Evolutionary conservation across 495 filamentous ascomycete genomes (phyloP), one percentile per base, ranked within the genome.

Genomic region (Pseudevernia furfuracea): DNA sequence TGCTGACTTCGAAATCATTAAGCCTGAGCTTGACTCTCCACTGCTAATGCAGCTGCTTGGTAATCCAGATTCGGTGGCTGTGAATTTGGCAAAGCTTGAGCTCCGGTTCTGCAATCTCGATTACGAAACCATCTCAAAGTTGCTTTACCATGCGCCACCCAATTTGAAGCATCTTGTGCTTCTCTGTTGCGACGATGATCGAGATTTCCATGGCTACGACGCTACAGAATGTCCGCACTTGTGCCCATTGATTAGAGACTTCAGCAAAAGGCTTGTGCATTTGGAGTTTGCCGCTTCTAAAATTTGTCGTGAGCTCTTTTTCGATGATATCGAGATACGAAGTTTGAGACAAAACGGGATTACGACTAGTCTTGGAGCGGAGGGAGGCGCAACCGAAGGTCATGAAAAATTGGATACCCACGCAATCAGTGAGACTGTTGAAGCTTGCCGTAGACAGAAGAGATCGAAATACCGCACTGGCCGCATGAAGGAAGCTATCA

Each of bases 251-350:
- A 48, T 64, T 25, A 55, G 64, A 39, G 62, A 61, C 7, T 69
- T 67, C 44, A 46, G 53, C 32, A 66, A 61, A 25, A 64, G 61
- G 5, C 59, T 69, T 25, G 58, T 53, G 14, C 61, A 69, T 59
- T 41, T 69, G 14, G 64, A 66, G 21, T 67, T 57, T 44, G 67
- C 52, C 34, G 64, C 67, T n/a, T 0, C 4, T 36, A 43, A 48
- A 28, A 41, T 69, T 34, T 69, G 67, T 59, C 49, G 67, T 23
- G 59, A 69, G 41, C 46, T 69, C 3, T 69, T 69, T 38, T 69
- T 69, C 17, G 64, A 69, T 49, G 60, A 69, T 25, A 11, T 39
- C 30, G 67, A 69, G 37, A 62, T 56, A 28, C 36, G 62, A 17
- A 60, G 60, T 23, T 38, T 69, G 23, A 57, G 49, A 44, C 39